Percentiles rank a stretch among this genome's conserved stretches.
Conservation (phyloP, 441 rosid species). For the Erodium texanum region DNA sequence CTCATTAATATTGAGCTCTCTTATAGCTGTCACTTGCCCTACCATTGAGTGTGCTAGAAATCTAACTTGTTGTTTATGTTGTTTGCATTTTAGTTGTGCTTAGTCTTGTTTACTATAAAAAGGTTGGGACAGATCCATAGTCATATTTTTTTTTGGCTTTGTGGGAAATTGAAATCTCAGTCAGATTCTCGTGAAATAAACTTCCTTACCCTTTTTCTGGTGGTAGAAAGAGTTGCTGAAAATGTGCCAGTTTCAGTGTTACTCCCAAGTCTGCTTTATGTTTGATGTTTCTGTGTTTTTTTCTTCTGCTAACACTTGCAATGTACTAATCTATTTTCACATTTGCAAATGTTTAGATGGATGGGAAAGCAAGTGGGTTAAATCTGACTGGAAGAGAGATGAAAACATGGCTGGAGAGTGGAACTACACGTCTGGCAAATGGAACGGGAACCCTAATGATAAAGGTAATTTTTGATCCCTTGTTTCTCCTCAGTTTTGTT, state of each 20-base stretch:
- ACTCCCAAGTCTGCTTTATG: neutral
- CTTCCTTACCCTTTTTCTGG: too few relatives aligned
- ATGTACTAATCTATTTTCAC: neutral
- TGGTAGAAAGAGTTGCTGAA: neutral
- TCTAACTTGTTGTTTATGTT: too few relatives aligned
- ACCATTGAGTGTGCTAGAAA: too few relatives aligned
- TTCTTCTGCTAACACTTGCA: slow-evolving; percentile 6
- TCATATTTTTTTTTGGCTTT: too few relatives aligned
- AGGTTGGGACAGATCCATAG: too few relatives aligned
- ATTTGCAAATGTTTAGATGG: slow-evolving; percentile 40
- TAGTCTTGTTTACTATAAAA: too few relatives aligned
- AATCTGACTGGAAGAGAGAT: slow-evolving; percentile 90
- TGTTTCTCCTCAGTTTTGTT: neutral
- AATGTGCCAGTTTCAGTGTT: neutral
- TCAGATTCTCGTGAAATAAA: too few relatives aligned
- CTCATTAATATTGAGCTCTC: too few relatives aligned
- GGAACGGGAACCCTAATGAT: slow-evolving; percentile 76
- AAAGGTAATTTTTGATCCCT: slow-evolving; percentile 39
- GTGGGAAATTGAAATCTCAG: too few relatives aligned
- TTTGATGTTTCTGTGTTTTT: neutral
- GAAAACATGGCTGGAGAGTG: slow-evolving; percentile 73
- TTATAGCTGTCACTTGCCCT: too few relatives aligned
- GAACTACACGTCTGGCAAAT: slow-evolving; percentile 83
- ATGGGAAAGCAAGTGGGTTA: slow-evolving; percentile 82
- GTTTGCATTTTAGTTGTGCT: too few relatives aligned